Evolutionary conservation across 1,139 yeast genomes (phyloP).

Genomic region (Pichia sp.): DNA sequence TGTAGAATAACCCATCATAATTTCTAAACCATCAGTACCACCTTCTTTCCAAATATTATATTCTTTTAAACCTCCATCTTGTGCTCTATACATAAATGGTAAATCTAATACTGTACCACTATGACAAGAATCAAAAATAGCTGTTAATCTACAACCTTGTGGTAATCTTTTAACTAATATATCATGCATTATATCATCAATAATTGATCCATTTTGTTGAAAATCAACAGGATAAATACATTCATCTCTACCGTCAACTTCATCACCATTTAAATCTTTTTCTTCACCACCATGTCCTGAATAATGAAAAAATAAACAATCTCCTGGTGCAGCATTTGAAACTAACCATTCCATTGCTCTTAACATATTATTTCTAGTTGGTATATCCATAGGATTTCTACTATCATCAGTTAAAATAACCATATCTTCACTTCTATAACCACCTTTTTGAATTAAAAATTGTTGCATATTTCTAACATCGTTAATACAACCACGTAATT

Average conservation of each 20-base stretch:
- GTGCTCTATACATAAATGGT: slow-evolving; percentile 85
- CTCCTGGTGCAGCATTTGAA: slow-evolving; percentile 76
- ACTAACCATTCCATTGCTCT: slow-evolving; percentile 92
- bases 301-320: slow-evolving; percentile 77
- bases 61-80: slow-evolving; percentile 78
- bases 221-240: slow-evolving; percentile 89
- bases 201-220: slow-evolving; percentile 49
- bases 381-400: slow-evolving; percentile 55
- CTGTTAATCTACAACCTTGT: slow-evolving; percentile 81
- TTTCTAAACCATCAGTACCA: slow-evolving; percentile 66
- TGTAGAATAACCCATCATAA: slow-evolving; percentile 64
- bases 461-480: slow-evolving; percentile 61
- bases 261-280: slow-evolving; percentile 79
- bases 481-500: slow-evolving; percentile 80
- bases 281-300: slow-evolving; percentile 94
- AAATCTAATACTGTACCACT: slow-evolving; percentile 87
- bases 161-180: slow-evolving; percentile 73
- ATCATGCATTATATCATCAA: slow-evolving; percentile 82
- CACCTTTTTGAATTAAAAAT: slow-evolving; percentile 51
- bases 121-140: slow-evolving; percentile 88
- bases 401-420: slow-evolving; percentile 76
- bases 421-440: slow-evolving; percentile 72
- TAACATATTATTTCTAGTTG: slow-evolving; percentile 70
- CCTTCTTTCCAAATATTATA: slow-evolving; percentile 84
- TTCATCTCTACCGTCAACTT: slow-evolving; percentile 84